These are phyloP conservation scores for Begonia loranthoides DNA, from an alignment of 306 rosid genomes.

Conservation along the genomic window DNA sequence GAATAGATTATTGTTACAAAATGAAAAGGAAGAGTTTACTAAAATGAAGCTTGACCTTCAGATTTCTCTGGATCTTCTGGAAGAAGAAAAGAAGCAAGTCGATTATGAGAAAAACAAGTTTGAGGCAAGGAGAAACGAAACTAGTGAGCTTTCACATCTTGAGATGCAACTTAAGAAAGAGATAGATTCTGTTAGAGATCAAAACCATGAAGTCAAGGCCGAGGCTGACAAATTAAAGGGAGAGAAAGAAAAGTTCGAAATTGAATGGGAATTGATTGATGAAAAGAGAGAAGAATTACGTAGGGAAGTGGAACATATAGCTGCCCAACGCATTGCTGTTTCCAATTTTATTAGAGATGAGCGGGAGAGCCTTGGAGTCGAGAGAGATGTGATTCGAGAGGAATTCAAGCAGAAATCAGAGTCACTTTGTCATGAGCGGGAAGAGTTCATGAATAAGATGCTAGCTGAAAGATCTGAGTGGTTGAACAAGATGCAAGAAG, in stretches of 20 bases:
- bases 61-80: slow-evolving; percentile 42
- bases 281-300: slow-evolving; percentile 66
- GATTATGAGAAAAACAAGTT: slow-evolving; percentile 48
- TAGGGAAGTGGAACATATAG: slow-evolving; percentile 51
- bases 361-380: slow-evolving; percentile 53
- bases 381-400: slow-evolving; percentile 48
- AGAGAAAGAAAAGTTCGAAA: slow-evolving; percentile 90
- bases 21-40: slow-evolving; percentile 50
- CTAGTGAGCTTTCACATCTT: slow-evolving; percentile 56
- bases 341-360: slow-evolving; percentile 64
- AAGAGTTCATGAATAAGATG: slow-evolving; percentile 81
- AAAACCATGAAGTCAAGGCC: slow-evolving; percentile 56
- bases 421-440: slow-evolving; percentile 63
- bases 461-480: slow-evolving; percentile 68
- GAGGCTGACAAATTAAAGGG: slow-evolving; percentile 61
- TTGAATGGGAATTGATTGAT: slow-evolving; percentile 92
- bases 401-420: slow-evolving; percentile 52
- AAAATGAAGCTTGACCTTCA: slow-evolving; percentile 55
- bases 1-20: slow-evolving; percentile 40
- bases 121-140: slow-evolving; percentile 64
- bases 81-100: slow-evolving; percentile 40
- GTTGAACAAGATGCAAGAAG: slow-evolving; percentile 83
- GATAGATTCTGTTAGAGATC: slow-evolving; percentile 68
- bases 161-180: slow-evolving; percentile 89
- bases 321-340: slow-evolving; percentile 53